phyloP scores from a whole-genome alignment of 1,284 basidiomycete genomes.

The Puccinia polysora region DNA sequence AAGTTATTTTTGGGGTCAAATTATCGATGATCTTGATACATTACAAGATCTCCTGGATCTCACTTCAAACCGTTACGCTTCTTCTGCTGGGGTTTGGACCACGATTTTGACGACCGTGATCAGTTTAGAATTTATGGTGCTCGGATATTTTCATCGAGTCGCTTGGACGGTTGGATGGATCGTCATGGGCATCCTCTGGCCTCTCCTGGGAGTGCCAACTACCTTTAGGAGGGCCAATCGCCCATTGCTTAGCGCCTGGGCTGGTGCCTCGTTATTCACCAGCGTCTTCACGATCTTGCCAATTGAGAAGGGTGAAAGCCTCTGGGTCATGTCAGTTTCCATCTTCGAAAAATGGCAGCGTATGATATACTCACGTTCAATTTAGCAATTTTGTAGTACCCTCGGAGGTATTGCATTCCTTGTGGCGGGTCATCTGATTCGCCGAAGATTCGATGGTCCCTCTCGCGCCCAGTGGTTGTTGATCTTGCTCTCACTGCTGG shows the following conservation, averaged over 20 bases:
- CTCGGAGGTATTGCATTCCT: slow-evolving; percentile 24
- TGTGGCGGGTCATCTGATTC: not conserved
- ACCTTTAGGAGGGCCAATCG: slow-evolving; percentile 51
- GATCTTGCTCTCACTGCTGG: slow-evolving; percentile 57
- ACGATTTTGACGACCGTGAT: slow-evolving; percentile 19
- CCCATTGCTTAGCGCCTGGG: slow-evolving; percentile 58
- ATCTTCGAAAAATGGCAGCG: not conserved
- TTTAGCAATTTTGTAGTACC: slow-evolving; percentile 14
- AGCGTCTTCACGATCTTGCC: slow-evolving; percentile 67
- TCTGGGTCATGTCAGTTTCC: slow-evolving; percentile 60
- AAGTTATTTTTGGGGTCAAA: slow-evolving; percentile 61
- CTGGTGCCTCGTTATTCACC: slow-evolving; percentile 59
- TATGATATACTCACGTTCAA: not conserved
- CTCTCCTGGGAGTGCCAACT: slow-evolving; percentile 58
- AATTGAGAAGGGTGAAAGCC: slow-evolving; percentile 69
- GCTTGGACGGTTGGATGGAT: slow-evolving; percentile 70
- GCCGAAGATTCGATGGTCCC: slow-evolving; percentile 8
- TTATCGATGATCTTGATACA: slow-evolving; percentile 43
- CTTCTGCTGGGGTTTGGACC: slow-evolving; percentile 20
- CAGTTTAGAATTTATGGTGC: slow-evolving; percentile 67
- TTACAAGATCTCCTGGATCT: slow-evolving; percentile 16
- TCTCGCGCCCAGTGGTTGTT: slow-evolving; percentile 53
- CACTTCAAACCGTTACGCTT: not conserved
- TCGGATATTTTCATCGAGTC: slow-evolving; percentile 59
- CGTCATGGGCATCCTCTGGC: slow-evolving; percentile 67